Base-by-base conservation (phyloP, 495 filamentous ascomycete genomes). In the Neurospora sp. region DNA sequence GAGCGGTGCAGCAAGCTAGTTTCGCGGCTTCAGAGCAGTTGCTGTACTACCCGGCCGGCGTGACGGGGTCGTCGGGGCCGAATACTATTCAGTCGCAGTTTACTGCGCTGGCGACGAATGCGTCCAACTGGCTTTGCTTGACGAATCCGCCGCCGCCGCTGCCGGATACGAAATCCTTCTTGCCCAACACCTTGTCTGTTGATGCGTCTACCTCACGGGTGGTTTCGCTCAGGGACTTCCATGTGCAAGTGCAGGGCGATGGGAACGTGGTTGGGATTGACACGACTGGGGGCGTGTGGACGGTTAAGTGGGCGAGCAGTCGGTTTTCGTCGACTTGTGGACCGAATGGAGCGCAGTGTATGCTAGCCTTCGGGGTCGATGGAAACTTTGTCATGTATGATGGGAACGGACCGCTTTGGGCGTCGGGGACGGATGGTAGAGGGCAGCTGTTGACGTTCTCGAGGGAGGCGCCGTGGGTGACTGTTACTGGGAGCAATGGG, bases 221-320 rank as follows among this genome's bases (percentile, higher is more conserved):
- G 1, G 68, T 44, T 3, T 27, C 70, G 35, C 69, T 73, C 38
- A 42, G 39, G 37, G 48, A 75, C 66, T 75, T 75, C 31, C 72
- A 69, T 18, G 72, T 75, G 16, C 72, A 75, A 40, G 46, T 75
- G 42, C 74, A 75, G 39, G 72, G 74, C n/a, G 74, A 75, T 44
- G 74, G 74, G 10, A 75, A 75, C 61, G 69, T 75, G 11, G 74
- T 75, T 14, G 71, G 74, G n/a, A 42, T 71, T 38, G 74, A 75
- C 61, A 75, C 73, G 18, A 75, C 73, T 0, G 68, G 16, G 22
- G 73, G 71, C 9, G 70, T 72, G 20, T 74, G 70, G 66, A 72
- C 70, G 18, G 68, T 71, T 5, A 75, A 75, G 69, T 75, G 74
- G 74, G 72, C 71, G 2, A 70, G 68, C 27, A 48, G 68, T 20